phyloP scores from a whole-genome alignment of 2,329 filamentous ascomycete species.

The Lachnellula occidentalis region DNA sequence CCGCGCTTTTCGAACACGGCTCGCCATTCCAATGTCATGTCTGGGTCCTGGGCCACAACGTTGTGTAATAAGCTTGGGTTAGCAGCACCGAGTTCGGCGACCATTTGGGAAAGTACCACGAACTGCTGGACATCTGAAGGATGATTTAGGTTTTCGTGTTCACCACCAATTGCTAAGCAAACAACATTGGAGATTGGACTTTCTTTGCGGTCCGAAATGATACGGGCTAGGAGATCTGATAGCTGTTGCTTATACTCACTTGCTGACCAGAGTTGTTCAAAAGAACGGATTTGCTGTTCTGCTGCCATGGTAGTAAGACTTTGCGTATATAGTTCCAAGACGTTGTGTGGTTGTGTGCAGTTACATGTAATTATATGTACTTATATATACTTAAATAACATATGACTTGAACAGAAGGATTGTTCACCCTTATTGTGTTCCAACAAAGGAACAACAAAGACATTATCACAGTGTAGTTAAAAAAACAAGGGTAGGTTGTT shows the following conservation, averaged over 20 bases:
- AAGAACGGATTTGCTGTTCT: no score
- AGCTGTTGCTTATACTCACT: not conserved
- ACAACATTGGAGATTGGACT: conserved; percentile 1
- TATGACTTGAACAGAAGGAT: no score
- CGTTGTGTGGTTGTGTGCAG: no score
- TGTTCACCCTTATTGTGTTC: no score
- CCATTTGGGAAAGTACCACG: conserved; percentile 1
- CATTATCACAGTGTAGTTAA: no score
- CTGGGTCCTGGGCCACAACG: conserved; percentile 1
- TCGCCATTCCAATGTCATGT: not conserved
- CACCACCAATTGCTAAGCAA: conserved; percentile 1
- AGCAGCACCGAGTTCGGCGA: not conserved
- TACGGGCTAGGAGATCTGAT: not conserved
- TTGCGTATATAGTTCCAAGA: no score
- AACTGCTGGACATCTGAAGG: not conserved
- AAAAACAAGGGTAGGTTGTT: no score
- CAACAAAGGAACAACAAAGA: no score
- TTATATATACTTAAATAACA: no score
- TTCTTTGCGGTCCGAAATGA: conserved; percentile 1
- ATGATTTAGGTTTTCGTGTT: not conserved
- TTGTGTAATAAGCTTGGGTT: not conserved
- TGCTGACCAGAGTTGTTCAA: no score
- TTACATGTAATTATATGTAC: no score
- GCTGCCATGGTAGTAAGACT: no score
- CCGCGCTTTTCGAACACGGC: not conserved